Evolutionary conservation across 805 yeast genomes (phyloP).

Genomic region (Pichia californica): DNA sequence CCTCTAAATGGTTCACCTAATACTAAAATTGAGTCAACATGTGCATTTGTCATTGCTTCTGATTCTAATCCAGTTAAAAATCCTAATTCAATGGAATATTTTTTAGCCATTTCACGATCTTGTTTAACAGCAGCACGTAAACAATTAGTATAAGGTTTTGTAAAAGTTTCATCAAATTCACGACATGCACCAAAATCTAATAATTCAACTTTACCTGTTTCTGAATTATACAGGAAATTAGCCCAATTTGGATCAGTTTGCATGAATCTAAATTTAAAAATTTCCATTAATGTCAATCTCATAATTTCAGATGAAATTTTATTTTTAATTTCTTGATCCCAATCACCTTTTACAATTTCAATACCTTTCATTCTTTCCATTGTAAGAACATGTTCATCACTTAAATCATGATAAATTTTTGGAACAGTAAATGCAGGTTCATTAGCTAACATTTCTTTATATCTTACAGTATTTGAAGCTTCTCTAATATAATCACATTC

Average conservation of each 20-base stretch:
- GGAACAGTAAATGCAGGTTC: conserved; percentile 75
- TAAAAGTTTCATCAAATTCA: conserved; percentile 63
- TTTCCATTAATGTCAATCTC: conserved; percentile 81
- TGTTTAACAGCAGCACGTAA: conserved; percentile 67
- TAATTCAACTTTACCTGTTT: conserved; percentile 70
- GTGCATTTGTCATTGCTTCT: conserved; percentile 82
- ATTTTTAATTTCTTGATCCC: conserved; percentile 67
- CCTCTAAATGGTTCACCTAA: conserved; percentile 88
- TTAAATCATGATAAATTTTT: conserved; percentile 63
- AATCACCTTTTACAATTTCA: conserved; percentile 71
- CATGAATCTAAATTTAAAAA: conserved; percentile 82
- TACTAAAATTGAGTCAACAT: conserved; percentile 81
- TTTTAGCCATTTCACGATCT: conserved; percentile 58
- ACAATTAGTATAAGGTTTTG: conserved; percentile 59
- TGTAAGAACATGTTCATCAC: conserved; percentile 79
- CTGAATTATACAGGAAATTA: conserved; percentile 75
- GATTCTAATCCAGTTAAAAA: conserved; percentile 90
- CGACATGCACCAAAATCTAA: conserved; percentile 96
- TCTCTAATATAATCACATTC: conserved; percentile 95
- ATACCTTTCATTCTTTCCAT: conserved; percentile 84
- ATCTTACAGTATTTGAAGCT: conserved; percentile 67
- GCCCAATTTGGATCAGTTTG: conserved; percentile 99
- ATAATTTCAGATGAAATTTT: conserved; percentile 82
- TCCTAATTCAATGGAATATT: conserved; percentile 68
- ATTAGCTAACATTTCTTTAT: conserved; percentile 52